Evolutionary conservation across 164 flowering plant genomes (phyloP), one percentile per base, ranked within the genome.

Genomic region (Vitis cinerea): DNA sequence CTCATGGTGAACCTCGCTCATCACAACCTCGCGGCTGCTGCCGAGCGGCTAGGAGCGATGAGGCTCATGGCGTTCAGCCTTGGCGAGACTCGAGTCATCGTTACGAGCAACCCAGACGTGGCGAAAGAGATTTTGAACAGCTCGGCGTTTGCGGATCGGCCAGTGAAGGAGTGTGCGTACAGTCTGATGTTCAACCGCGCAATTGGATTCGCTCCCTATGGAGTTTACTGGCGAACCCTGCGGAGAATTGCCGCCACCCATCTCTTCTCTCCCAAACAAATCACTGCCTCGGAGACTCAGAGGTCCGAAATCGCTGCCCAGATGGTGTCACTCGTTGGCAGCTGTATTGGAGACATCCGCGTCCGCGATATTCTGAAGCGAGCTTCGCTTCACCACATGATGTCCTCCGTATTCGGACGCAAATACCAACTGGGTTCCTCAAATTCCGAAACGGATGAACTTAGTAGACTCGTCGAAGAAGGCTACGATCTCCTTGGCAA

Each of bases 151-250:
- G 83, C 86, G 3, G 87, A 84, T 53, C 82, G 94, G 0, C 94
- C 91, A 8, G 70, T 79, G 10, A 84, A 87, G 61, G 85, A 84
- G 37, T 86, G 90, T 8, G 94, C 94, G 4, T 78, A 82, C 65
- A 48, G 78, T 13, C 69, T 87, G 23, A 78, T 88, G 87, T 88
- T 88, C 79, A 75, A 80, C 68, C 59, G 91, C 47, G 88, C 94
- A 0, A 87, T 89, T 13, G 91, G 94, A 9, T 89, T 89, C 74
- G 90, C 90, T 16, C 86, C 88, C 3, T 79, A 80, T 50, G 94
- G 91, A 0, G 77, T 64, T 10, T 87, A 87, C 78, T 89, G 94
- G 91, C 75, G 84, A 11, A 75, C 85, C 6, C 77, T 89, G 4
- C 59, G 94, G n/a, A 73, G 84, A 49, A 83, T 89, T 27, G 84